Conservation (phyloP, 441 rosid species). For the Syzygium malaccense region DNA sequence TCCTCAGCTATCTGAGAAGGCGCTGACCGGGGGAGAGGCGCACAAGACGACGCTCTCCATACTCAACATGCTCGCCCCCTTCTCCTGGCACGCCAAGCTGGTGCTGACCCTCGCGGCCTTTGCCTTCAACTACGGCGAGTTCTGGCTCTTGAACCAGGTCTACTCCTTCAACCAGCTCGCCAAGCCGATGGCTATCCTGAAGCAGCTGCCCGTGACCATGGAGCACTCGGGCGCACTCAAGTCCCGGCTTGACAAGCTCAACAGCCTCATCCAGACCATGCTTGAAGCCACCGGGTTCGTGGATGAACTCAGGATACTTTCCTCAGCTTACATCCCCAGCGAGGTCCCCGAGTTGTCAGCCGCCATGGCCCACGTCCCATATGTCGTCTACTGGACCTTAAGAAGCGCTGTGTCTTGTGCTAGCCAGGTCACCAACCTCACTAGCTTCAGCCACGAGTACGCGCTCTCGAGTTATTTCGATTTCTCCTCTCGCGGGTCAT, state of each 20-base stretch:
- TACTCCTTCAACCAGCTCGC: slow-evolving; percentile 67
- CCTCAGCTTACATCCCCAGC: slow-evolving; percentile 34
- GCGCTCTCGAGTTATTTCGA: background rate
- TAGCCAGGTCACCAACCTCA: slow-evolving; percentile 48
- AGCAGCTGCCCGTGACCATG: slow-evolving; percentile 48
- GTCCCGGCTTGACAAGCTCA: slow-evolving; percentile 47
- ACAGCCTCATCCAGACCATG: slow-evolving; percentile 44
- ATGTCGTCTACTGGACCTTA: slow-evolving; percentile 76
- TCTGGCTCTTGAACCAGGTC: slow-evolving; percentile 64
- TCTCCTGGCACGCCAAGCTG: slow-evolving; percentile 69
- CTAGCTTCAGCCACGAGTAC: slow-evolving; percentile 67
- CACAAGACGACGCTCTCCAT: slow-evolving; percentile 47
- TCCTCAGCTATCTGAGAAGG: slow-evolving; percentile 55
- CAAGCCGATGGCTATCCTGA: slow-evolving; percentile 59
- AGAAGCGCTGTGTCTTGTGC: slow-evolving; percentile 66
- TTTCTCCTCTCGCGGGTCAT: background rate
- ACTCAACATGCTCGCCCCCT: slow-evolving; percentile 38
- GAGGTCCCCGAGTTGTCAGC: slow-evolving; percentile 37
- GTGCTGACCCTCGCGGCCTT: slow-evolving; percentile 69
- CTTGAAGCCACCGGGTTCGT: slow-evolving; percentile 50
- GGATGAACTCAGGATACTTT: slow-evolving; percentile 38
- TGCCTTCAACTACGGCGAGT: slow-evolving; percentile 70
- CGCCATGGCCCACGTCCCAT: slow-evolving; percentile 51
- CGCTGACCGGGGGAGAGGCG: slow-evolving; percentile 49
- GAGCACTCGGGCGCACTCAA: slow-evolving; percentile 37